phyloP scores from a whole-genome alignment of 2,329 filamentous ascomycete species.

The Aspergillus neotritici region DNA sequence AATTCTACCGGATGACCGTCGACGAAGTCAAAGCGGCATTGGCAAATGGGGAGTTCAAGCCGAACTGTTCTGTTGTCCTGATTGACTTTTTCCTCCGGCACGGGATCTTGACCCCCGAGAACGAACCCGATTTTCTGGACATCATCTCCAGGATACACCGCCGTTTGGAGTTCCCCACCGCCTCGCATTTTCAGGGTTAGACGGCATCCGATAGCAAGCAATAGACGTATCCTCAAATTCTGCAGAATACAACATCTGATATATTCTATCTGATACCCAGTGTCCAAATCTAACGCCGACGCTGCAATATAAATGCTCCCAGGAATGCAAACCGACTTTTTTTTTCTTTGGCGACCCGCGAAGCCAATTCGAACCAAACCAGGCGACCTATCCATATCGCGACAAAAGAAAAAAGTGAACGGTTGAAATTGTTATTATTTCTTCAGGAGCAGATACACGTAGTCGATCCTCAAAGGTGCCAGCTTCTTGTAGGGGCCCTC shows the following conservation, averaged over 20 bases:
- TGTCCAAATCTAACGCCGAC: conserved; percentile 38
- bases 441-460: conserved; percentile 90
- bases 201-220: neutral
- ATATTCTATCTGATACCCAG: conserved; percentile 32
- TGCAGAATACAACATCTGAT: conserved; percentile 2
- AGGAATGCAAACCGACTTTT: conserved; percentile 24
- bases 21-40: conserved; percentile 69
- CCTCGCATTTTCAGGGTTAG: conserved; percentile 29
- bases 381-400: neutral
- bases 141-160: conserved; percentile 73
- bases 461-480: conserved; percentile 82
- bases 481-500: conserved; percentile 96
- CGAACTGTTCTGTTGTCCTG: conserved; percentile 79
- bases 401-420: neutral
- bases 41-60: conserved; percentile 73
- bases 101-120: conserved; percentile 69
- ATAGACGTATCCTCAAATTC: neutral
- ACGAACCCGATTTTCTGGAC: conserved; percentile 72
- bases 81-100: conserved; percentile 88
- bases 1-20: conserved; percentile 71
- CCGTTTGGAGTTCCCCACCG: conserved; percentile 71
- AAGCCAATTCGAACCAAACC: neutral
- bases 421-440: conserved; percentile 52
- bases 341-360: conserved; percentile 4
- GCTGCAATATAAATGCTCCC: conserved; percentile 33